Conservation (phyloP, 2,329 filamentous ascomycete species). For the Ophiocordyceps unilateralis region DNA sequence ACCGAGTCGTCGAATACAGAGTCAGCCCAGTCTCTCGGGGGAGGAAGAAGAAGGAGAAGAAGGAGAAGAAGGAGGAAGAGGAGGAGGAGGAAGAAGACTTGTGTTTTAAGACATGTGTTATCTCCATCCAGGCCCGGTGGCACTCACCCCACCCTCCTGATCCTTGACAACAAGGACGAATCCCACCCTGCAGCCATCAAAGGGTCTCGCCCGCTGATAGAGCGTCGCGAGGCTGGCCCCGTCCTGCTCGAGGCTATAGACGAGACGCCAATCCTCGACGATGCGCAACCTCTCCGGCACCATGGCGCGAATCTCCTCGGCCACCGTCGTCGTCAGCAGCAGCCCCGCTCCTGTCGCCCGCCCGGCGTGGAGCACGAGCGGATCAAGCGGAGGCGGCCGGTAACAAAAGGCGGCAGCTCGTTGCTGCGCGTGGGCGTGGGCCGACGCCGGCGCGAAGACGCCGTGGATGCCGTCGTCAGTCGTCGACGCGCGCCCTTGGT, state of each 20-base stretch:
- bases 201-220: slow-evolving; percentile 60
- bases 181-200: slow-evolving; percentile 54
- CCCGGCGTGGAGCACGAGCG: slow-evolving; percentile 53
- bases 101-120: no score
- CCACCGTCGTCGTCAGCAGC: slow-evolving; percentile 52
- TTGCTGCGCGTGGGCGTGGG: slow-evolving; percentile 42
- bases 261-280: slow-evolving; percentile 68
- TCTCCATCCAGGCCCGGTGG: background rate
- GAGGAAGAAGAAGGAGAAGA: background rate
- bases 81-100: no score
- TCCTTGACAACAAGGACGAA: slow-evolving; percentile 84
- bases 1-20: background rate
- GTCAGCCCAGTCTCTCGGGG: slow-evolving; percentile 1
- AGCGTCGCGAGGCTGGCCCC: slow-evolving; percentile 75
- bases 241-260: slow-evolving; percentile 83
- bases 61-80: background rate
- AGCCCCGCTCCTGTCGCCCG: slow-evolving; percentile 44
- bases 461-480: slow-evolving; percentile 32
- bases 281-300: slow-evolving; percentile 77
- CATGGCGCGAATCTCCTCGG: slow-evolving; percentile 84
- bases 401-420: slow-evolving; percentile 36
- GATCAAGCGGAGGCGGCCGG: slow-evolving; percentile 75
- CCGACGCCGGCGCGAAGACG: slow-evolving; percentile 36
- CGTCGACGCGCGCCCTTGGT: background rate
- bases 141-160: slow-evolving; percentile 50